Conservation (phyloP, 768 basidiomycete genomes). For the Pisolithus sp. region DNA sequence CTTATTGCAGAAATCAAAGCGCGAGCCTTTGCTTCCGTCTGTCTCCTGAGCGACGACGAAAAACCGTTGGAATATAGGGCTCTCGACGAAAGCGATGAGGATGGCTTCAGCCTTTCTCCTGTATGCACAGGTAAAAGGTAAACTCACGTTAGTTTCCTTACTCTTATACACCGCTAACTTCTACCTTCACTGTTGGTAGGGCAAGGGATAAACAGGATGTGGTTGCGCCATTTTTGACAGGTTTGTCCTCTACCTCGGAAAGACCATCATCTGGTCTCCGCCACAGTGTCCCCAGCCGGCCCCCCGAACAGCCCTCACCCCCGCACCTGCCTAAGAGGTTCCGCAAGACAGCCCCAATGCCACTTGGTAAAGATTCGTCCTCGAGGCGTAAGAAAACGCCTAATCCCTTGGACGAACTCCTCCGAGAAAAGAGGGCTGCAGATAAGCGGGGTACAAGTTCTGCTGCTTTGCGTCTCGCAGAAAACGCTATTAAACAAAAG, state of each 20-base stretch:
- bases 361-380: neutral
- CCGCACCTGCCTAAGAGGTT: conserved; percentile 10
- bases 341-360: conserved; percentile 10
- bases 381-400: conserved; percentile 14
- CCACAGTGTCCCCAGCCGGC: neutral
- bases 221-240: conserved; percentile 21
- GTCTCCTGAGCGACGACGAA: conserved; percentile 39
- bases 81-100: conserved; percentile 49
- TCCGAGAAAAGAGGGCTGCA: conserved; percentile 43
- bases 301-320: conserved; percentile 4
- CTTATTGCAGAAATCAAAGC: conserved; percentile 63
- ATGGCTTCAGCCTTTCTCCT: conserved; percentile 29
- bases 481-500: conserved; percentile 31
- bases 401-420: conserved; percentile 49
- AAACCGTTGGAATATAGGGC: conserved; percentile 32
- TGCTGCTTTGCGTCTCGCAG: conserved; percentile 41
- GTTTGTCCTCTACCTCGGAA: conserved; percentile 9
- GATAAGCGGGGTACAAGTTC: conserved; percentile 30
- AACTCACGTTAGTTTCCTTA: neutral
- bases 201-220: neutral
- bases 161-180: neutral
- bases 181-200: neutral
- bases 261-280: neutral
- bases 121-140: neutral
- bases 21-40: conserved; percentile 43